Percentiles rank a stretch among this genome's conserved stretches.
Conservation (phyloP, 2,329 filamentous ascomycete species). For the Aschersonia sp. region DNA sequence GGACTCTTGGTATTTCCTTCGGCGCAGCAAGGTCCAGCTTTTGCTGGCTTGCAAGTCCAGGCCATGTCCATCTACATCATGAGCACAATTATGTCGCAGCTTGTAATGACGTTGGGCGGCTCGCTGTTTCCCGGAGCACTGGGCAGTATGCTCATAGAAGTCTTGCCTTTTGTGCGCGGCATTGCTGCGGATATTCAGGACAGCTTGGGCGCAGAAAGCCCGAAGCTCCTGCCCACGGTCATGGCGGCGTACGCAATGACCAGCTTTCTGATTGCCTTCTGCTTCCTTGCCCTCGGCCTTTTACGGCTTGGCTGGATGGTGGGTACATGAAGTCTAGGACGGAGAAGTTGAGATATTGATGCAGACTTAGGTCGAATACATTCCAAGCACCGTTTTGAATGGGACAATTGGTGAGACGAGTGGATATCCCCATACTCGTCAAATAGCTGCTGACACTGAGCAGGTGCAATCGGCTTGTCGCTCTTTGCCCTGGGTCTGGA, state of each 20-base stretch:
- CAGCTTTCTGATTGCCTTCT: not conserved
- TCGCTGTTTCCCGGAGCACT: not conserved
- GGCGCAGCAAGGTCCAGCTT: not conserved
- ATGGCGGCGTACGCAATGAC: not conserved
- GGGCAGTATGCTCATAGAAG: not conserved
- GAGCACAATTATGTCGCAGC: not conserved
- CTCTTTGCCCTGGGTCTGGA: not conserved
- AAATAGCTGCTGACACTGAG: not conserved
- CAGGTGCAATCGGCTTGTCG: not conserved
- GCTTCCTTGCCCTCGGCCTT: not conserved
- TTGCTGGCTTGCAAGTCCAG: not conserved
- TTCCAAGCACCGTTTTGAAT: not conserved
- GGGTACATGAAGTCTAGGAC: not conserved
- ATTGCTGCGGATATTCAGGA: not conserved
- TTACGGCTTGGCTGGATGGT: not conserved
- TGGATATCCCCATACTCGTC: not conserved
- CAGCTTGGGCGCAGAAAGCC: not conserved
- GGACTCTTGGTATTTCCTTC: not conserved
- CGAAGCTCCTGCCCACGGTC: not conserved
- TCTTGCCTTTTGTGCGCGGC: not conserved
- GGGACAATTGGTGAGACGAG: not conserved
- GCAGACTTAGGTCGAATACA: not conserved
- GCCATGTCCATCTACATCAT: slow-evolving; percentile 1
- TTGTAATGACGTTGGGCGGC: not conserved
- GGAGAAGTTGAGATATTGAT: not conserved